A percentile compares a stretch with the other conserved stretches of the same genome.
These are phyloP conservation scores for Hypoxylon rickii DNA, from an alignment of 495 filamentous ascomycete genomes.

Conservation along the genomic window DNA sequence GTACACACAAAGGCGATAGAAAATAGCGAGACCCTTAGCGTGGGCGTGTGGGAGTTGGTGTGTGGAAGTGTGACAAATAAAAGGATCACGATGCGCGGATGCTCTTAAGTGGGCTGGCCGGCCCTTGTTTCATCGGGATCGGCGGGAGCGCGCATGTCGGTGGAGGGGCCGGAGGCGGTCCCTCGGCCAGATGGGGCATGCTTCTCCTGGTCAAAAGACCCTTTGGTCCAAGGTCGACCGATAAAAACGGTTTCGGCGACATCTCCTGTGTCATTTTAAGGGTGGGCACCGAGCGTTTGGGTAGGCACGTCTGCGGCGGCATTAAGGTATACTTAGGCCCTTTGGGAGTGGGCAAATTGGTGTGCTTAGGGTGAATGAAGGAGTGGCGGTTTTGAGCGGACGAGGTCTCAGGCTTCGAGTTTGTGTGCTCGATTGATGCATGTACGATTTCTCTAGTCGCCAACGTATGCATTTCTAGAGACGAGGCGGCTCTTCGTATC, in stretches of 20 bases:
- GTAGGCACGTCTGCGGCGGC: constrained; percentile 19
- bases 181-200: constrained; percentile 61
- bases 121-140: constrained; percentile 51
- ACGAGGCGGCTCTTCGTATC: constrained; percentile 31
- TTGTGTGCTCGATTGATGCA: constrained; percentile 13
- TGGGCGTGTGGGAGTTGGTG: too few relatives aligned
- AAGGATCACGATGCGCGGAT: constrained; percentile 4
- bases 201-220: constrained; percentile 53
- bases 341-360: constrained; percentile 18
- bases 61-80: neutral
- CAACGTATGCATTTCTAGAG: constrained; percentile 31
- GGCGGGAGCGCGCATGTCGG: constrained; percentile 67
- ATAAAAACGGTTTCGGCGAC: constrained; percentile 37
- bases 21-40: too few relatives aligned
- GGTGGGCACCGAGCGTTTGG: constrained; percentile 35
- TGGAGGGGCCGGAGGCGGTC: constrained; percentile 65
- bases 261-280: constrained; percentile 33
- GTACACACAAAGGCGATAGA: constrained; percentile 24
- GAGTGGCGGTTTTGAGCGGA: constrained; percentile 20
- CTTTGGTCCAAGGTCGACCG: constrained; percentile 37
- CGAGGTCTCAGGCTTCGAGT: constrained; percentile 13
- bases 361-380: constrained; percentile 12
- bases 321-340: constrained; percentile 8
- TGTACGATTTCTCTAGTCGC: constrained; percentile 12
- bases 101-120: constrained; percentile 7